phyloP scores from a whole-genome alignment of 495 filamentous ascomycete species.

The Hypoxylon trugodes region DNA sequence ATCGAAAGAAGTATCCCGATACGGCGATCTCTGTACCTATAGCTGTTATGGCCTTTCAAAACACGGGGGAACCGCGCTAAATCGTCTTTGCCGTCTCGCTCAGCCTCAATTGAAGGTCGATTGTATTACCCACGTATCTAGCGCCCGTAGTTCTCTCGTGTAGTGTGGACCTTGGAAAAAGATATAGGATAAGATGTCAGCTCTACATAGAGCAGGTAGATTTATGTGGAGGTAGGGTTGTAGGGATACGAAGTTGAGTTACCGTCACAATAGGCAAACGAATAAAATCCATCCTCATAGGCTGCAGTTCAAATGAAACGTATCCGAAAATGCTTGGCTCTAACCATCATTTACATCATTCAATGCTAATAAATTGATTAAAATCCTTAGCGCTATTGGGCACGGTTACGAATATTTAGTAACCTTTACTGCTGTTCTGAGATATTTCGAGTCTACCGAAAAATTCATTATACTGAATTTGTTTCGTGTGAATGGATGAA shows the following conservation, averaged over 20 bases:
- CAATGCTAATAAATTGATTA: too few relatives aligned
- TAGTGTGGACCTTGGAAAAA: neutral
- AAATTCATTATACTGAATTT: too few relatives aligned
- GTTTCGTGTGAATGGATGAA: too few relatives aligned
- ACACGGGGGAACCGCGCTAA: conserved; percentile 10
- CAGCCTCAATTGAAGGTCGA: conserved; percentile 1
- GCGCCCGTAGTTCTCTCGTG: neutral
- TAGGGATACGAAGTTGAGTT: neutral
- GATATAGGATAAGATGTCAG: neutral
- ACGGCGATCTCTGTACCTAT: conserved; percentile 1
- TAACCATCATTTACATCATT: neutral
- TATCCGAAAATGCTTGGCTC: neutral
- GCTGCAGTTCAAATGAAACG: neutral
- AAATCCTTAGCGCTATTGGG: too few relatives aligned
- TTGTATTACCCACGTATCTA: conserved; percentile 1
- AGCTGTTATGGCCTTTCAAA: conserved; percentile 5
- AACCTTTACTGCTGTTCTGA: too few relatives aligned
- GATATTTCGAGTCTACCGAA: too few relatives aligned
- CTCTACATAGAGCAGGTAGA: neutral
- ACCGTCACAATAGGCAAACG: conserved; percentile 21
- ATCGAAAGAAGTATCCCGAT: neutral
- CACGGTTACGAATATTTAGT: too few relatives aligned
- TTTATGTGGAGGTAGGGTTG: neutral
- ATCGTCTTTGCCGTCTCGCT: conserved; percentile 3
- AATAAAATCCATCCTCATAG: conserved; percentile 20